These are phyloP conservation scores for Clonostachys chloroleuca DNA, from an alignment of 2,329 filamentous ascomycete species.

Conservation along the genomic window DNA sequence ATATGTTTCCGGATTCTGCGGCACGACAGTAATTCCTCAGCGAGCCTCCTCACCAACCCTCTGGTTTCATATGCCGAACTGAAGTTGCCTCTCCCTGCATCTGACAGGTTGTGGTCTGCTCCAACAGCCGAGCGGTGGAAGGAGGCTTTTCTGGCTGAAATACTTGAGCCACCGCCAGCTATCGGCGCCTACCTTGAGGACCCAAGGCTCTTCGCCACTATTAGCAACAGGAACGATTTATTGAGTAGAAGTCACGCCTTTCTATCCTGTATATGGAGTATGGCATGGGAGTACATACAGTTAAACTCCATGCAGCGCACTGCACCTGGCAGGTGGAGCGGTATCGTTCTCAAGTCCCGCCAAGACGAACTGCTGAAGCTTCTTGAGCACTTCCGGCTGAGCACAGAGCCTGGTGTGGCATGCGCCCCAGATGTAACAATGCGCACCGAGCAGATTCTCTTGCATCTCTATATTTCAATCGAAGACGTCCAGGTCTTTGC, in stretches of 20 bases:
- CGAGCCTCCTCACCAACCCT: slow-evolving; percentile 17
- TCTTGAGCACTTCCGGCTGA: slow-evolving; percentile 3
- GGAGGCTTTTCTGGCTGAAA: neutral
- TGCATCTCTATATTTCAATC: slow-evolving; percentile 32
- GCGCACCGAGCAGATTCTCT: slow-evolving; percentile 20
- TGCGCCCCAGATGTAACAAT: slow-evolving; percentile 16
- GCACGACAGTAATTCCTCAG: slow-evolving; percentile 21
- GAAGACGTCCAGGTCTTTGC: slow-evolving; percentile 36
- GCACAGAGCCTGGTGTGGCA: slow-evolving; percentile 5
- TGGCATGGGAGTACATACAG: slow-evolving; percentile 22
- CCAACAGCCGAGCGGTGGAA: slow-evolving; percentile 16
- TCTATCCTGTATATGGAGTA: slow-evolving; percentile 15
- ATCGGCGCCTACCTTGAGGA: slow-evolving; percentile 12
- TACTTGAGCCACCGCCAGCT: neutral
- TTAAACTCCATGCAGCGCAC: slow-evolving; percentile 13
- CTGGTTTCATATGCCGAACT: slow-evolving; percentile 22
- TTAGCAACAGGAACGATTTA: slow-evolving; percentile 2
- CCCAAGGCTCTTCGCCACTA: neutral
- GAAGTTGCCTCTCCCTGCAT: slow-evolving; percentile 12
- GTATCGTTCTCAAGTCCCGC: slow-evolving; percentile 14
- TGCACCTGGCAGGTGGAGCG: slow-evolving; percentile 16
- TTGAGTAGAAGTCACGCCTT: slow-evolving; percentile 6
- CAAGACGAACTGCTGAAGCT: slow-evolving; percentile 19
- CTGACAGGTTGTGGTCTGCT: slow-evolving; percentile 15
- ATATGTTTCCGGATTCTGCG: slow-evolving; percentile 16